Percentiles rank a stretch among this genome's conserved stretches.
phyloP scores from a whole-genome alignment of 176 grass and related monocot species.

The Eleusine indica region DNA sequence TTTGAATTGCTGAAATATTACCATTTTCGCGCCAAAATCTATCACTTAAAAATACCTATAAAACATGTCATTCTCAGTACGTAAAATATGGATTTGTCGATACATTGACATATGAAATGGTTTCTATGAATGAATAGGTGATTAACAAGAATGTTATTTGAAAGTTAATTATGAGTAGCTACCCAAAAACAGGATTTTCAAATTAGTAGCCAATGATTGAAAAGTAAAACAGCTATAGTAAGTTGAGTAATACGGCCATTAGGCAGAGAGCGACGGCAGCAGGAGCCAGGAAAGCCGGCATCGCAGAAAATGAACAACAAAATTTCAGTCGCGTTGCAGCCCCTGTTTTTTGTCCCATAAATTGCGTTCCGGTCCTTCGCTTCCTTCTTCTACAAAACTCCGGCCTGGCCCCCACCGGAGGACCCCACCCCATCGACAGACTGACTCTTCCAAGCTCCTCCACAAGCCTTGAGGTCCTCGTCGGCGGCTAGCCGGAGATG shows the following conservation, averaged over 20 bases:
- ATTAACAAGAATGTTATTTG: neutral
- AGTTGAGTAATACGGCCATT: neutral
- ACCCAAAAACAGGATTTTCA: neutral
- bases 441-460: neutral
- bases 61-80: neutral
- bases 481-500: constrained; percentile 55
- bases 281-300: neutral
- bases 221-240: neutral
- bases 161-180: neutral
- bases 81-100: neutral
- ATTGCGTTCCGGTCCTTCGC: neutral
- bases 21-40: neutral
- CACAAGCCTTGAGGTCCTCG: constrained; percentile 21
- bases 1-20: neutral
- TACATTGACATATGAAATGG: neutral
- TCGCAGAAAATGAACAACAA: constrained; percentile 2
- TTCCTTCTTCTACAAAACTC: neutral
- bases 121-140: neutral
- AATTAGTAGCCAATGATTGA: neutral
- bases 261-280: constrained; percentile 6
- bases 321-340: neutral
- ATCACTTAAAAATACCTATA: neutral
- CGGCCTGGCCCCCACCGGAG: neutral
- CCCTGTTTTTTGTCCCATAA: neutral
- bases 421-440: constrained; percentile 26